phyloP scores from a whole-genome alignment of 331 rosid genomes.

The Spiraea crenata region DNA sequence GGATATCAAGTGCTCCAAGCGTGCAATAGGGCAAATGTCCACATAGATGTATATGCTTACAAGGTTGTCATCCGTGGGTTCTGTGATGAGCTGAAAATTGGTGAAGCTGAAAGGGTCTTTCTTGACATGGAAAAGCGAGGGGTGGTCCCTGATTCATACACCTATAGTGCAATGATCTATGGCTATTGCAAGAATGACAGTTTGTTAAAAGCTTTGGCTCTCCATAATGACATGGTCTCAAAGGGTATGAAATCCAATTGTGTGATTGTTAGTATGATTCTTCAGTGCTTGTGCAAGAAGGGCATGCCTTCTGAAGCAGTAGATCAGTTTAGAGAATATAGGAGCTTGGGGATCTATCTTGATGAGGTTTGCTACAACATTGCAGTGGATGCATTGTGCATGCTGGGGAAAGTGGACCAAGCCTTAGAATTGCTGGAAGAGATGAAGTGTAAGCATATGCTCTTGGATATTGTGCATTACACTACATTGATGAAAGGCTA shows the following conservation, averaged over 20 bases:
- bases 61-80: constrained; percentile 59
- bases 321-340: constrained; percentile 38
- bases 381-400: constrained; percentile 56
- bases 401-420: constrained; percentile 53
- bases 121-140: constrained; percentile 62
- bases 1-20: constrained; percentile 55
- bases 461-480: constrained; percentile 63
- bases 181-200: constrained; percentile 61
- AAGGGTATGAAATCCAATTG: constrained; percentile 71
- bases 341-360: constrained; percentile 48
- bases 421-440: constrained; percentile 54
- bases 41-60: constrained; percentile 54
- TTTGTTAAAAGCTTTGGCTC: constrained; percentile 46
- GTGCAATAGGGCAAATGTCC: constrained; percentile 35
- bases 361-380: constrained; percentile 62
- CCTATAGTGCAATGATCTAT: constrained; percentile 49
- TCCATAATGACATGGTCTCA: constrained; percentile 53
- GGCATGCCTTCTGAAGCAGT: constrained; percentile 51
- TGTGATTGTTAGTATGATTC: constrained; percentile 53
- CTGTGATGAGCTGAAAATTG: constrained; percentile 57
- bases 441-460: constrained; percentile 49
- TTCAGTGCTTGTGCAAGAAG: constrained; percentile 62
- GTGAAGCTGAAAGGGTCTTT: constrained; percentile 52
- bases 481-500: constrained; percentile 72
- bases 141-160: constrained; percentile 47